A percentile compares a stretch with the other conserved stretches of the same genome.
Conservation (phyloP, 1,284 basidiomycete genomes). For the Cryptococcus sp. region DNA sequence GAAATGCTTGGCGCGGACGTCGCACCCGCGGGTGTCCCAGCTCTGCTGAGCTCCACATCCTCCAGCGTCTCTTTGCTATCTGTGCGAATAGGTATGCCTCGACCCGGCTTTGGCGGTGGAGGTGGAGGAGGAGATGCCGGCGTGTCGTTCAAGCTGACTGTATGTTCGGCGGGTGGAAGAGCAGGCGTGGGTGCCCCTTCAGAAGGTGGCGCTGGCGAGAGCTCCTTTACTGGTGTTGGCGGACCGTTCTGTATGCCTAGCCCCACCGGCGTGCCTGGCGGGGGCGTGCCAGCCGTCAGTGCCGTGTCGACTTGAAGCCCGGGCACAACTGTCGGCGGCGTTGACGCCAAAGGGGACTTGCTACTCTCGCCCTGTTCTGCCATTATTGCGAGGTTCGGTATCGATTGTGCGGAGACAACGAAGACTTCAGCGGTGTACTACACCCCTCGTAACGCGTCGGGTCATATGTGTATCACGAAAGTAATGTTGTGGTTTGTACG, state of each 20-base stretch:
- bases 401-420: neutral
- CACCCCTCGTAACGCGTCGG: too few relatives aligned
- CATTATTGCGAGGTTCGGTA: too few relatives aligned
- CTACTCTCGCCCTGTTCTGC: neutral
- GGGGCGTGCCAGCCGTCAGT: neutral
- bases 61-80: constrained; percentile 27
- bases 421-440: too few relatives aligned
- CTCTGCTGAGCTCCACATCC: constrained; percentile 31
- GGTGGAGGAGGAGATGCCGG: constrained; percentile 18
- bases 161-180: neutral
- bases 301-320: neutral
- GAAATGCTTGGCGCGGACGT: neutral
- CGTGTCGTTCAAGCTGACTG: constrained; percentile 4
- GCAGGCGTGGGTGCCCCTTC: neutral
- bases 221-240: constrained; percentile 19
- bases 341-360: neutral
- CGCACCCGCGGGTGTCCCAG: constrained; percentile 18
- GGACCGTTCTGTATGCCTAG: constrained; percentile 22
- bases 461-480: too few relatives aligned
- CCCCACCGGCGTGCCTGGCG: constrained; percentile 3
- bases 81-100: constrained; percentile 8
- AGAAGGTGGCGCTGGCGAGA: constrained; percentile 17
- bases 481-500: too few relatives aligned
- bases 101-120: constrained; percentile 20
- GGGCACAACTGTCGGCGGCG: neutral